A percentile compares a stretch with the other conserved stretches of the same genome.
These are phyloP conservation scores for Anethum foeniculum DNA, from an alignment of 140 eudicot genomes.

Conservation along the genomic window DNA sequence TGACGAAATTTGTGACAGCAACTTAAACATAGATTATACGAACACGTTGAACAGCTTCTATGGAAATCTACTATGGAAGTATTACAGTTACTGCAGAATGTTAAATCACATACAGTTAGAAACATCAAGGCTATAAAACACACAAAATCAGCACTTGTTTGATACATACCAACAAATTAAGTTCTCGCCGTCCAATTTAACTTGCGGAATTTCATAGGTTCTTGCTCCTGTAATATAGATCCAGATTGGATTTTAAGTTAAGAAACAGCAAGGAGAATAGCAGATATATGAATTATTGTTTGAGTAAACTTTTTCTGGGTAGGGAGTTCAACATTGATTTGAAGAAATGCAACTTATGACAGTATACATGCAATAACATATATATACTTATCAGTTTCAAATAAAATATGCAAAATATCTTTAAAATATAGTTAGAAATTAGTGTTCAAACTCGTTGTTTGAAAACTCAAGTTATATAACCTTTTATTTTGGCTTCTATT, in stretches of 20 bases:
- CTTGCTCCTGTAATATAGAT: conserved; percentile 37
- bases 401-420: not conserved
- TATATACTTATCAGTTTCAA: not conserved
- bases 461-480: conserved; percentile 22
- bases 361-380: not conserved
- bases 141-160: not conserved
- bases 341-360: not conserved
- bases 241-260: not conserved
- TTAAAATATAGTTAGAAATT: not conserved
- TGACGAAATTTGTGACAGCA: conserved; percentile 66
- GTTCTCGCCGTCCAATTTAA: conserved; percentile 32
- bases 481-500: conserved; percentile 61
- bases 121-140: conserved; percentile 5
- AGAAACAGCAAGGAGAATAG: not conserved
- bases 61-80: conserved; percentile 65
- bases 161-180: conserved; percentile 58
- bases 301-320: not conserved
- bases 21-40: conserved; percentile 66
- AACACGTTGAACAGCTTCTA: conserved; percentile 80
- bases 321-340: not conserved
- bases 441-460: not conserved
- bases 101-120: conserved; percentile 5
- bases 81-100: conserved; percentile 57
- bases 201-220: conserved; percentile 37
- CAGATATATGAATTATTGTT: not conserved